Conservation (phyloP, 345 rosid genomes). For the Brassica nigra region DNA sequence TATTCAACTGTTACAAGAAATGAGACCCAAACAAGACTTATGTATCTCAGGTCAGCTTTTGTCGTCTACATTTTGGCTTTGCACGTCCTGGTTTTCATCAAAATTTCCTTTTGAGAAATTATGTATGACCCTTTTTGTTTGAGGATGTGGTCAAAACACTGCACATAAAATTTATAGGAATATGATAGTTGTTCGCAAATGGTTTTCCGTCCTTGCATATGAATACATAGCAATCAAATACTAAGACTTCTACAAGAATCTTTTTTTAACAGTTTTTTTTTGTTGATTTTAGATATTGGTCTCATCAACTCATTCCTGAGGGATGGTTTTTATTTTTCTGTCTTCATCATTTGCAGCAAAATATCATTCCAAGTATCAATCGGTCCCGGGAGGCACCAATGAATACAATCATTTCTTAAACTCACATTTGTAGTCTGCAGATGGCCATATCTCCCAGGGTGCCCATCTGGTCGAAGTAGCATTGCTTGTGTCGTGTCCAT, state of each 20-base stretch:
- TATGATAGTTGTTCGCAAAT: constrained; percentile 8
- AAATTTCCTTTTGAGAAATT: constrained; percentile 72
- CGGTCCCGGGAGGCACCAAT: constrained; percentile 94
- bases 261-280: constrained; percentile 14
- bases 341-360: constrained; percentile 56
- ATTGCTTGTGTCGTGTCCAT: constrained; percentile 66
- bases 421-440: constrained; percentile 44
- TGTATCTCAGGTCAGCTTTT: constrained; percentile 82
- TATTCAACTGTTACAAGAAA: constrained; percentile 53
- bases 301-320: constrained; percentile 5
- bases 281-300: constrained; percentile 1
- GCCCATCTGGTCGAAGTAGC: constrained; percentile 76
- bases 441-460: constrained; percentile 71
- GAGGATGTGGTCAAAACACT: constrained; percentile 11
- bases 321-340: constrained; percentile 30
- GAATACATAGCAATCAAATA: constrained; percentile 18
- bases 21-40: constrained; percentile 65
- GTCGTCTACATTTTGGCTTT: constrained; percentile 78
- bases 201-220: constrained; percentile 9
- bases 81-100: constrained; percentile 80
- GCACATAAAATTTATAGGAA: constrained; percentile 33
- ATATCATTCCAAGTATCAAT: constrained; percentile 76
- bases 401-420: constrained; percentile 61
- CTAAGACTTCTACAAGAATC: constrained; percentile 17
- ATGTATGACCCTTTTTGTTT: constrained; percentile 32